A percentile compares a stretch with the other conserved stretches of the same genome.
phyloP scores from a whole-genome alignment of 805 yeast genomes.

The Spathaspora arborariae region DNA sequence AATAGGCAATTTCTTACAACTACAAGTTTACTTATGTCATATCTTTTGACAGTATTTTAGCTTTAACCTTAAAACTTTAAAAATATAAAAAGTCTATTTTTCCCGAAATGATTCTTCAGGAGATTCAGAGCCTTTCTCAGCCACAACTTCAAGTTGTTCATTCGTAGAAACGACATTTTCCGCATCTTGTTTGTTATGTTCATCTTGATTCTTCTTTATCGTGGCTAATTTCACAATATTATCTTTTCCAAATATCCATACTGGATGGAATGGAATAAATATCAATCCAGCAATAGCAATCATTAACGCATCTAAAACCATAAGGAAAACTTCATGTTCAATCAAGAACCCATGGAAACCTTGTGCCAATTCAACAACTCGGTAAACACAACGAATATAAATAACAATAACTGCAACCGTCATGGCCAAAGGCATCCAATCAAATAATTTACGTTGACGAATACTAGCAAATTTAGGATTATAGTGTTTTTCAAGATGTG shows the following conservation, averaged over 20 bases:
- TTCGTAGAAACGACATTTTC: neutral
- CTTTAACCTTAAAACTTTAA: too few relatives aligned
- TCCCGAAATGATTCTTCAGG: neutral
- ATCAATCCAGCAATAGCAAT: constrained; percentile 32
- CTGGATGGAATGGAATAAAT: constrained; percentile 38
- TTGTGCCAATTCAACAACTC: constrained; percentile 38
- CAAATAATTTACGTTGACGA: constrained; percentile 23
- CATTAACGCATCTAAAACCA: constrained; percentile 39
- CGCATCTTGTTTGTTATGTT: neutral
- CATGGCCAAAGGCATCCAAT: constrained; percentile 32
- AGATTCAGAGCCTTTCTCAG: neutral
- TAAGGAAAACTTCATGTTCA: constrained; percentile 31
- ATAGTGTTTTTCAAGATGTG: constrained; percentile 26
- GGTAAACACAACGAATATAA: constrained; percentile 34
- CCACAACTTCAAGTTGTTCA: neutral
- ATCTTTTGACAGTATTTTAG: too few relatives aligned
- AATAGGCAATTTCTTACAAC: too few relatives aligned
- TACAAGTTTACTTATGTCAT: too few relatives aligned
- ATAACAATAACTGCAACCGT: constrained; percentile 28
- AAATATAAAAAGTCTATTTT: neutral
- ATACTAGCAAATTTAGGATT: constrained; percentile 21
- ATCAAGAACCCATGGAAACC: constrained; percentile 37
- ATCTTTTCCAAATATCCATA: constrained; percentile 27
- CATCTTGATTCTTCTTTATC: constrained; percentile 24
- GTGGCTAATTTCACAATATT: constrained; percentile 24